Evolutionary conservation across 106 monocot species (phyloP).

Genomic region (Platanthera guangdongensis): DNA sequence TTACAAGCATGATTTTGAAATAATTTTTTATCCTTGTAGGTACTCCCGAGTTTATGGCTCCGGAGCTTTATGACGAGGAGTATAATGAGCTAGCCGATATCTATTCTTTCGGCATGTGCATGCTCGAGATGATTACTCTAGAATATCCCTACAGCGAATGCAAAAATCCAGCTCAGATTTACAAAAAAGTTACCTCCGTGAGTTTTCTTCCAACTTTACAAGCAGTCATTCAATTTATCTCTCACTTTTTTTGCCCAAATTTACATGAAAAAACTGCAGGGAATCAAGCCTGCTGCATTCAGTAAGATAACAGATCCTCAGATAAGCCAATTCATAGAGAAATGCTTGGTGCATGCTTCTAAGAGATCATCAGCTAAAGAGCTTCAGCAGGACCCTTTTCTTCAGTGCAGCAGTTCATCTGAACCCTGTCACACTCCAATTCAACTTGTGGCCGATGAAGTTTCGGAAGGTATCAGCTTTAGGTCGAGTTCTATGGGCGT

Average conservation of each 20-base stretch:
- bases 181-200: constrained; percentile 59
- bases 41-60: constrained; percentile 82
- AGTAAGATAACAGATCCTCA: constrained; percentile 35
- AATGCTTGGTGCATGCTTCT: constrained; percentile 58
- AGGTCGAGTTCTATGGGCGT: constrained; percentile 19
- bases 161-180: constrained; percentile 70
- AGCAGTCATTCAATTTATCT: not conserved
- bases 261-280: constrained; percentile 16
- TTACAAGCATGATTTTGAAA: not conserved
- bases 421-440: constrained; percentile 3
- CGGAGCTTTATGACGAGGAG: constrained; percentile 67
- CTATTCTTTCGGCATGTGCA: constrained; percentile 80
- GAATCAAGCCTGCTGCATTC: constrained; percentile 58
- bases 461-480: not conserved
- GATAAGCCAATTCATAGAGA: constrained; percentile 53
- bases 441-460: not conserved
- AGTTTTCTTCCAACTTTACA: constrained; percentile 1
- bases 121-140: constrained; percentile 65
- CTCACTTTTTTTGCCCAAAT: not conserved
- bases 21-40: constrained; percentile 21
- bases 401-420: constrained; percentile 20
- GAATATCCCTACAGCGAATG: constrained; percentile 83
- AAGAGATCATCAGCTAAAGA: constrained; percentile 60
- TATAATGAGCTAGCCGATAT: constrained; percentile 69
- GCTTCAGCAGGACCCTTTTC: constrained; percentile 59